Evolutionary conservation across 83 land plant species (phyloP).

Genomic region (Picea mariana): DNA sequence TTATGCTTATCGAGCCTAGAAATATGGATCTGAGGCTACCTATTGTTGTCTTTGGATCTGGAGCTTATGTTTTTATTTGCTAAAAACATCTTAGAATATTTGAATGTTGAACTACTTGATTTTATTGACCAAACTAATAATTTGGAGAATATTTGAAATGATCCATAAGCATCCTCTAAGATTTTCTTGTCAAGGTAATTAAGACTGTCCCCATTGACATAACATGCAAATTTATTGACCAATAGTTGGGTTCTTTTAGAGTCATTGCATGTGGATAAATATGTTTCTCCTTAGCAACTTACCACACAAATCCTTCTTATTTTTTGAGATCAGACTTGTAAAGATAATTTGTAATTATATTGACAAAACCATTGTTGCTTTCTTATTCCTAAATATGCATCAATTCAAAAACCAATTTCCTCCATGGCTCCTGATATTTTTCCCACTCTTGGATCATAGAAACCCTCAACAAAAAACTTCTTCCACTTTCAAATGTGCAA

Average conservation of each 20-base stretch:
- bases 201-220: slow-evolving; percentile 99
- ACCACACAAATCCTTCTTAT: slow-evolving; percentile 94
- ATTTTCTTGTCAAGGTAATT: slow-evolving; percentile 76
- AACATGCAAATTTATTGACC: slow-evolving; percentile 93
- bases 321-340: slow-evolving; percentile 78
- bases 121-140: no score
- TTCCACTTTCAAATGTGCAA: no score
- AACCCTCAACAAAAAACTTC: no score
- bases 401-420: slow-evolving; percentile 60
- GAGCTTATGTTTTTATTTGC: no score
- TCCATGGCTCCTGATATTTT: slow-evolving; percentile 62
- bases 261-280: slow-evolving; percentile 88
- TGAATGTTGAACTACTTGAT: no score
- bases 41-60: no score
- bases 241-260: slow-evolving; percentile 71
- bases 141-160: no score
- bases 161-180: slow-evolving; percentile 44
- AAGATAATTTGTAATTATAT: slow-evolving; percentile 89
- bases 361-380: slow-evolving; percentile 88
- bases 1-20: no score
- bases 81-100: no score
- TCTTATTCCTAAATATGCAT: slow-evolving; percentile 92
- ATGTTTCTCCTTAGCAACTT: slow-evolving; percentile 81
- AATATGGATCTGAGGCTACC: no score
- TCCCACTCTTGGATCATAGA: no score